Conservation (phyloP, 2,329 filamentous ascomycete genomes). For the Trichoderma endophyticum region DNA sequence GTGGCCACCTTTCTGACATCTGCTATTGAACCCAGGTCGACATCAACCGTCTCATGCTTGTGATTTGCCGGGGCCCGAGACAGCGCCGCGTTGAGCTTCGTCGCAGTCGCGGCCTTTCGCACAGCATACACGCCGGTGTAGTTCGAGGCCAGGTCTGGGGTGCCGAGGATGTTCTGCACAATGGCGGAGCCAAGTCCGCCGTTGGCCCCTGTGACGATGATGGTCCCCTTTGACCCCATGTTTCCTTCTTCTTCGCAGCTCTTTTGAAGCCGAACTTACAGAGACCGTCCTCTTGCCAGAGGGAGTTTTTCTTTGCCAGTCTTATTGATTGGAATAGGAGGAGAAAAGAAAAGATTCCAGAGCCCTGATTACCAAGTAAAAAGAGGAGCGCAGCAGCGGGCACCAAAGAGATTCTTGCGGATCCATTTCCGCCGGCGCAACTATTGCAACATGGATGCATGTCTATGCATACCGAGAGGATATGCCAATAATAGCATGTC, state of each 20-base stretch:
- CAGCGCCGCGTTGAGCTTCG: constrained; percentile 28
- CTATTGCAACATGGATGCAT: neutral
- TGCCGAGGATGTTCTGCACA: constrained; percentile 29
- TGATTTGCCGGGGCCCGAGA: constrained; percentile 24
- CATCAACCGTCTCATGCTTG: constrained; percentile 31
- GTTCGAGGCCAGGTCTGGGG: constrained; percentile 29
- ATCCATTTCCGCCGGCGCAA: neutral
- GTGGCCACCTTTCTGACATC: constrained; percentile 28
- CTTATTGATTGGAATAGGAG: neutral
- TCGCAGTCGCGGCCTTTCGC: constrained; percentile 32
- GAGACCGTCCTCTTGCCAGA: neutral
- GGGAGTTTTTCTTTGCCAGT: neutral
- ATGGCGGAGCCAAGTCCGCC: constrained; percentile 38
- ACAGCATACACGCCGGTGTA: constrained; percentile 39
- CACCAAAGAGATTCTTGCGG: neutral
- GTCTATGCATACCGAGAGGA: neutral
- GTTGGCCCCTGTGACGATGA: constrained; percentile 40
- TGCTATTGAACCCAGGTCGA: constrained; percentile 32
- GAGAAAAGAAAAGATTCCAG: neutral
- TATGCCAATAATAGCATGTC: neutral
- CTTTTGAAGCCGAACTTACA: neutral
- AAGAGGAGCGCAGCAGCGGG: neutral
- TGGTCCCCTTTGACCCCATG: constrained; percentile 28
- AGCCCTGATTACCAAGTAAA: neutral
- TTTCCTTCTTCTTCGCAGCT: neutral